These are phyloP conservation scores for Phytophthora foliorum DNA, from an alignment of 352 stramenopile species.

Conservation along the genomic window DNA sequence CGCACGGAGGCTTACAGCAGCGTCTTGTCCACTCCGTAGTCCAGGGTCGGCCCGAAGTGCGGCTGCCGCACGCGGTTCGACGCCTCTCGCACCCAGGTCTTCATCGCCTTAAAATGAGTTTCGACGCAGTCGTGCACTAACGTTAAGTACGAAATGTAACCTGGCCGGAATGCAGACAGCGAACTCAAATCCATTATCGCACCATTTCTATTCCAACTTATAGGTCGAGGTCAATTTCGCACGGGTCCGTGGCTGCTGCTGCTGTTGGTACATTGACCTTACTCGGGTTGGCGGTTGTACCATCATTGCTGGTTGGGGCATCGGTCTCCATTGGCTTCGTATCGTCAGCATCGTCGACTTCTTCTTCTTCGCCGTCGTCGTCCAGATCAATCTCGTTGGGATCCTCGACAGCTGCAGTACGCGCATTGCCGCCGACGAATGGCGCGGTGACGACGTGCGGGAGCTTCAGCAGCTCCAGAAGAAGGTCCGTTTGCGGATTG, in stretches of 20 bases:
- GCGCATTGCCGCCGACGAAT: slow-evolving; percentile 51
- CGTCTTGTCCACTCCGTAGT: slow-evolving; percentile 66
- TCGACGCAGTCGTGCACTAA: background rate
- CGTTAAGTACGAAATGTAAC: background rate
- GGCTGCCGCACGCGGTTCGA: slow-evolving; percentile 61
- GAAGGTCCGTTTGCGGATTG: slow-evolving; percentile 96
- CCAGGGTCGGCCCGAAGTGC: slow-evolving; percentile 58
- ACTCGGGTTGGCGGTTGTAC: slow-evolving; percentile 1
- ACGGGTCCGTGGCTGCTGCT: slow-evolving; percentile 33
- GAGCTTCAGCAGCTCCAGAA: slow-evolving; percentile 94
- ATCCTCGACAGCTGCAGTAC: slow-evolving; percentile 39
- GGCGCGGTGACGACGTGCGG: slow-evolving; percentile 95
- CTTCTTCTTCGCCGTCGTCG: slow-evolving; percentile 32
- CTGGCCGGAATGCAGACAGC: background rate
- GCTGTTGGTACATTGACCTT: slow-evolving; percentile 15
- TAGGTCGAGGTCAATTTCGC: slow-evolving; percentile 51
- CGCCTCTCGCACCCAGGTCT: slow-evolving; percentile 79
- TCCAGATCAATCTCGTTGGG: slow-evolving; percentile 72
- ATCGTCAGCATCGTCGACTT: slow-evolving; percentile 10
- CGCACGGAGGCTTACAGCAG: slow-evolving; percentile 49
- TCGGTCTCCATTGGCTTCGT: slow-evolving; percentile 31
- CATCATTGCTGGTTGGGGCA: slow-evolving; percentile 6
- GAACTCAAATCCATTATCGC: too few species aligned
- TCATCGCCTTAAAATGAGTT: slow-evolving; percentile 54
- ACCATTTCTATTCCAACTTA: slow-evolving; percentile 26